Evolutionary conservation across 495 filamentous ascomycete species (phyloP), one percentile per base, ranked within the genome.

Genomic region (Penicillium herquei): DNA sequence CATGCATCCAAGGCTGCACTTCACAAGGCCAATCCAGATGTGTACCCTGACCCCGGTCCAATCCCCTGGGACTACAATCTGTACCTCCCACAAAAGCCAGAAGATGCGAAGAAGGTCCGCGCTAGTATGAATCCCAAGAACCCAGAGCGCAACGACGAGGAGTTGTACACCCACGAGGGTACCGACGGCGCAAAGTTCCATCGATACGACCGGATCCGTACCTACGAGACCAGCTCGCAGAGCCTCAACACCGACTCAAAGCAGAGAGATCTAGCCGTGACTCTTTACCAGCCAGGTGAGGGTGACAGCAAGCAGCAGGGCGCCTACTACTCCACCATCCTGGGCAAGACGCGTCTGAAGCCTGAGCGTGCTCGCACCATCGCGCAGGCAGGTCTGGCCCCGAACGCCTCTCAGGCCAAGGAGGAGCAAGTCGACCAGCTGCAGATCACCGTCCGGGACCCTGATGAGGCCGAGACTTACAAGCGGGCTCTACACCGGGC

Each of bases 291-390:
- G 55, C 82, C 81, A 34, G 84, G 87, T 52, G 56, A 68, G 10
- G 54, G 58, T 9, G 65, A 68, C 14, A 54, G 51, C 34, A 76
- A 83, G 55, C 84, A 84, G 64, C 85, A 81, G 59, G 94, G 82
- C 16, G 92, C 90, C 8, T 97, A 90, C 71, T 97, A 92, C 68
- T 98, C 97, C 62, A 91, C 92, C 0, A 83, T 98, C 57, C 72
- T 89, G 51, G 88, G 90, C 71, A 86, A 82, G 64, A 81, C 78
- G 30, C 76, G 78, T 17, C 72, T 88, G 30, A 80, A 84, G 71
- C 81, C 83, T 6, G 78, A 80, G 60, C 70, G 85, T 3, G 37
- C 39, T 31, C 74, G 73, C 47, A 83, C 78, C 35, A 73, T 80
- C 16, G 78, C 75, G 7, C 72, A 76, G 44, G 72, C 76, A 14